phyloP scores from a whole-genome alignment of 331 rosid genomes.

The Telfairia occidentalis region DNA sequence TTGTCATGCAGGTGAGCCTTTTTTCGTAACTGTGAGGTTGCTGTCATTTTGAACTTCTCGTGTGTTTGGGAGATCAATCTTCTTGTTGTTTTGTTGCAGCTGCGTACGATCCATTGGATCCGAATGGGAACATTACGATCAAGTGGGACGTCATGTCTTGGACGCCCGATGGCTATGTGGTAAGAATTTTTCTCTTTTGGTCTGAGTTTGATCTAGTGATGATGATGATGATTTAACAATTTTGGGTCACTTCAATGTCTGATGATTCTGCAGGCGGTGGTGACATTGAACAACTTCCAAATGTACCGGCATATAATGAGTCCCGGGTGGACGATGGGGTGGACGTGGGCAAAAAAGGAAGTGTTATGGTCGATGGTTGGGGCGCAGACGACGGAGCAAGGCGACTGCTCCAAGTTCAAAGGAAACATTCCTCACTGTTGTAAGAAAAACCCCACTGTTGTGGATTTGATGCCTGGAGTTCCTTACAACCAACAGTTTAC shows the following conservation, averaged over 20 bases:
- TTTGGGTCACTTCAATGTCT: not conserved
- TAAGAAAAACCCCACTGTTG: slow-evolving; percentile 69
- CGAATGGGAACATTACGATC: slow-evolving; percentile 74
- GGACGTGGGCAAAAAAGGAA: slow-evolving; percentile 92
- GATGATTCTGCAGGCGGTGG: slow-evolving; percentile 38
- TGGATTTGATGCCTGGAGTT: slow-evolving; percentile 85
- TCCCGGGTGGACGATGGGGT: slow-evolving; percentile 87
- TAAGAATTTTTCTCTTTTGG: slow-evolving; percentile 13
- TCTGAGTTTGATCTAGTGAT: not conserved
- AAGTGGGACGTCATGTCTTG: slow-evolving; percentile 94
- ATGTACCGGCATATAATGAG: slow-evolving; percentile 79
- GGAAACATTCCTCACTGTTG: slow-evolving; percentile 85
- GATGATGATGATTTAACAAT: not conserved
- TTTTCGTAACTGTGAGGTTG: not conserved
- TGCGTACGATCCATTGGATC: slow-evolving; percentile 93
- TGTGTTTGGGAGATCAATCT: not conserved
- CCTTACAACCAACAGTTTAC: slow-evolving; percentile 87
- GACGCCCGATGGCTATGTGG: slow-evolving; percentile 94
- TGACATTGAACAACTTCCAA: slow-evolving; percentile 75
- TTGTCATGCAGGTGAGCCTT: not conserved
- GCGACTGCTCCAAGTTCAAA: slow-evolving; percentile 89
- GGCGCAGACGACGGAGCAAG: slow-evolving; percentile 87
- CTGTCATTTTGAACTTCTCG: not conserved
- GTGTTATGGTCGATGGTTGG: slow-evolving; percentile 83
- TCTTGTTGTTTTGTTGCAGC: slow-evolving; percentile 24